Base-by-base conservation (phyloP, 208 protist genomes). In the Crithidia expoeki region DNA sequence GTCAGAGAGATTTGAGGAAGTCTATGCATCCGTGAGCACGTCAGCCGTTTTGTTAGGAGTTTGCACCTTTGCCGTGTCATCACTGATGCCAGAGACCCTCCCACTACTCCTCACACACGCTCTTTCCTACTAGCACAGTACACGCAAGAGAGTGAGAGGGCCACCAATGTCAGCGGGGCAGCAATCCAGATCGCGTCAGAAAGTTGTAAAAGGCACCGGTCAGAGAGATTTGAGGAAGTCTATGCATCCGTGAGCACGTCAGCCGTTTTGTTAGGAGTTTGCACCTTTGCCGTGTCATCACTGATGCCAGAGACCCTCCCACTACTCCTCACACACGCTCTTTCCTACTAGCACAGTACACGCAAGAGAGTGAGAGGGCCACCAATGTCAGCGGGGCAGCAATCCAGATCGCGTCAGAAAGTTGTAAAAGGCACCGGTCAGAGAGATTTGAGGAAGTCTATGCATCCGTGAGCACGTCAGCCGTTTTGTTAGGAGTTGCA, bases 241-340 rank as follows among this genome's bases (percentile, higher is more conserved):
- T 65, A 52, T 72, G 44, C 63, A 69, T 72, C 77, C 71, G 61
- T n/a, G 2, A 55, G 61, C 30, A 59, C 2, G 9, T 79, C 78
- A 83, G 78, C 51, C 72, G 73, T 76, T 76, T 83, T 78, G 78
- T 83, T 82, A 82, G 76, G 76, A 76, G 50, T 44, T 64, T 47
- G 32, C 16, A 11, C 38, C 58, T 68, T 79, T 38, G 16, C 17
- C 7, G 0, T 50, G 25, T 64, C 58, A 64, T 64, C 58, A 62
- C 42, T 4, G 16, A 47, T 9, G 42, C 42, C 16, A 21, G 16
- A 47, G 5, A 4, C 16, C n/a, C 42, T 47, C 42, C 12, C 42
- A 3, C 14, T 17, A 47, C 36, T 14, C 36, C 36, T 40, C 36
- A 14, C 36, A 12, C 12, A 12, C 5, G 36, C 36, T 40, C 12